Percentiles rank a stretch among this genome's conserved stretches.
These are phyloP conservation scores for Verbena officinalis DNA, from an alignment of 257 asterid genomes.

Conservation along the genomic window DNA sequence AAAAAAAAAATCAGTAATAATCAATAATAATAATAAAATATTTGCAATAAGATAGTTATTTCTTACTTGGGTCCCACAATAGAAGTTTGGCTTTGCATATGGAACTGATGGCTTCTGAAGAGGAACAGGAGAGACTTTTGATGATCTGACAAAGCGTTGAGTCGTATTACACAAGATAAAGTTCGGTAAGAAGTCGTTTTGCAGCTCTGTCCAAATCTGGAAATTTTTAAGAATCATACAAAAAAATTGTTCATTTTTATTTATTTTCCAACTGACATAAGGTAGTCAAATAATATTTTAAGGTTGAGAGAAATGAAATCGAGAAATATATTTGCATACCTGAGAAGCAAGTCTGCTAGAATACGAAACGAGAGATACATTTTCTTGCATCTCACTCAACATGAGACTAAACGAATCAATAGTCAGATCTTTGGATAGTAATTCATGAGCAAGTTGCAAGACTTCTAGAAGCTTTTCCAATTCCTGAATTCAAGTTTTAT, in stretches of 20 bases:
- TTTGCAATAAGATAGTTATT: too few species aligned
- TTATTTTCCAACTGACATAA: neutral
- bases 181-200: conserved; percentile 93
- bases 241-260: conserved; percentile 27
- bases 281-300: neutral
- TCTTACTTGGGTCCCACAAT: conserved; percentile 95
- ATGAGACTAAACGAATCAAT: conserved; percentile 85
- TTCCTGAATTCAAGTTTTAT: conserved; percentile 59
- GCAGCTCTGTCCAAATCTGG: conserved; percentile 98
- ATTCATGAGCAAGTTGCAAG: conserved; percentile 83
- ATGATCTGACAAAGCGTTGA: conserved; percentile 94
- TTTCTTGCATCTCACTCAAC: conserved; percentile 97
- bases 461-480: conserved; percentile 81
- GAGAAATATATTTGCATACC: conserved; percentile 44
- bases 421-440: conserved; percentile 73
- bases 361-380: conserved; percentile 90
- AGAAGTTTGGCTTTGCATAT: conserved; percentile 86
- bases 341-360: conserved; percentile 98
- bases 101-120: conserved; percentile 96
- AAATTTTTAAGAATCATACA: conserved; percentile 29
- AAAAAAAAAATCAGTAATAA: too few species aligned
- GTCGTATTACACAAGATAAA: conserved; percentile 96
- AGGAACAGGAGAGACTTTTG: conserved; percentile 71
- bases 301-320: neutral
- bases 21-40: too few species aligned